Percentiles rank a stretch among this genome's conserved stretches.
These are phyloP conservation scores for Sergeia podlipaevii DNA, from an alignment of 208 protist species.

Conservation along the genomic window DNA sequence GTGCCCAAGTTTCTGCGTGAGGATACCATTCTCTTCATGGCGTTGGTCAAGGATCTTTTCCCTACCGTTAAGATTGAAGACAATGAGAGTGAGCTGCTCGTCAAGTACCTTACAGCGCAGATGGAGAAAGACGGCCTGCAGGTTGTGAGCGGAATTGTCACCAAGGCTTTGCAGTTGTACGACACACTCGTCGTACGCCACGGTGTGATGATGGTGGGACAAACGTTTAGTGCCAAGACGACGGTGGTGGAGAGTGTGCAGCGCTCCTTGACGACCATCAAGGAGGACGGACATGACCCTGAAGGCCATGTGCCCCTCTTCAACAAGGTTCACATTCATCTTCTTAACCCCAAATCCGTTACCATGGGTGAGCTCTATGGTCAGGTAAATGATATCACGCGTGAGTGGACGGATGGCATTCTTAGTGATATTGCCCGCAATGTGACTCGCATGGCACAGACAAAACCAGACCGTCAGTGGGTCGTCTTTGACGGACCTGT, in stretches of 20 bases:
- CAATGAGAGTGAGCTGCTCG: slow-evolving; percentile 71
- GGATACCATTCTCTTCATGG: slow-evolving; percentile 93
- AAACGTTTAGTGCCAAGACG: slow-evolving; percentile 95
- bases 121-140: slow-evolving; percentile 73
- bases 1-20: slow-evolving; percentile 95
- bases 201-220: slow-evolving; percentile 95
- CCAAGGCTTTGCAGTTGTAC: slow-evolving; percentile 93
- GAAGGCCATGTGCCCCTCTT: slow-evolving; percentile 63
- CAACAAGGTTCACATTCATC: slow-evolving; percentile 76
- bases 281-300: slow-evolving; percentile 65
- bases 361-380: slow-evolving; percentile 97
- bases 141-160: slow-evolving; percentile 79
- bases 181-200: slow-evolving; percentile 92
- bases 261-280: slow-evolving; percentile 72
- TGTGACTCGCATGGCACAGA: slow-evolving; percentile 72
- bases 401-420: slow-evolving; percentile 97
- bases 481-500: slow-evolving; percentile 99
- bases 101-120: slow-evolving; percentile 64
- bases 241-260: slow-evolving; percentile 78
- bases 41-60: slow-evolving; percentile 93
- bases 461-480: slow-evolving; percentile 89
- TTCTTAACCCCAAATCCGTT: slow-evolving; percentile 96
- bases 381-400: slow-evolving; percentile 94
- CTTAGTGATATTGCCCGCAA: slow-evolving; percentile 92
- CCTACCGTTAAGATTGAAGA: slow-evolving; percentile 86